Conservation (phyloP, 2,329 filamentous ascomycete genomes). For the Calonectria hawksworthii region DNA sequence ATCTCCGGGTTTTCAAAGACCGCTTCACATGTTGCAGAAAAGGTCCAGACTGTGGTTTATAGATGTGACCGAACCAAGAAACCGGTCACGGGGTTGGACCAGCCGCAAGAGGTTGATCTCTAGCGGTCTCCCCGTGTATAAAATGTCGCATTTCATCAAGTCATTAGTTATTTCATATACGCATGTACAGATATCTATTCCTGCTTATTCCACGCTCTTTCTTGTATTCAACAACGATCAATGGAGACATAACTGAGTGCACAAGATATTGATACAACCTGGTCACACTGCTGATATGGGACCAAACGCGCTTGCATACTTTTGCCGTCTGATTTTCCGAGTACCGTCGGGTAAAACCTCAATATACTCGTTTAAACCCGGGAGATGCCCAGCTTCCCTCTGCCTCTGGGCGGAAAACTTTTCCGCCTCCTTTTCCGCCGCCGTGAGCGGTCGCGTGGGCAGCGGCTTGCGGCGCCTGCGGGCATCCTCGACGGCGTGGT, state of each 20-base stretch:
- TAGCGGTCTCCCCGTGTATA: neutral
- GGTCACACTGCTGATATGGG: neutral
- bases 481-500: neutral
- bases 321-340: neutral
- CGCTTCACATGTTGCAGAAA: no score
- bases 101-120: no score
- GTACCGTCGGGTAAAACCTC: neutral
- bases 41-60: no score
- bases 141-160: neutral
- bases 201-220: fast-evolving
- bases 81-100: no score
- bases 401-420: neutral
- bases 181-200: neutral
- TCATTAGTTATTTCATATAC: neutral
- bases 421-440: neutral
- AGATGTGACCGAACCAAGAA: no score
- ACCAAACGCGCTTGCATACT: neutral
- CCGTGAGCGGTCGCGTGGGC: neutral
- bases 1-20: no score
- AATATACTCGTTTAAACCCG: neutral
- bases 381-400: neutral
- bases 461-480: neutral
- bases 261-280: neutral
- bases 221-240: neutral
- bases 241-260: neutral